phyloP scores from a whole-genome alignment of 2,329 filamentous ascomycete species.

The Emergomyces pasteurianus region DNA sequence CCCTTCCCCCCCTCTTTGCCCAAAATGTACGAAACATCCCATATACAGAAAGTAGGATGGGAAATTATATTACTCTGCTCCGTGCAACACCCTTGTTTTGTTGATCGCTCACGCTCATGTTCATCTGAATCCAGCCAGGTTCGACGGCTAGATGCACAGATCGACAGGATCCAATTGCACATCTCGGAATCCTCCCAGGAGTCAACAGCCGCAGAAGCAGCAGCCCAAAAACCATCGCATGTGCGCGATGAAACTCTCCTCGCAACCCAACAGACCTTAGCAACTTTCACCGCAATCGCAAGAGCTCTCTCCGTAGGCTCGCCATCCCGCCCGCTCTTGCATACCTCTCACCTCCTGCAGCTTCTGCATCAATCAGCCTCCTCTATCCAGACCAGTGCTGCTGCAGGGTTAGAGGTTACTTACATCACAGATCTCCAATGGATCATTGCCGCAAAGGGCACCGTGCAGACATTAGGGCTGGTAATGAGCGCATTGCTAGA shows the following conservation, averaged over 20 bases:
- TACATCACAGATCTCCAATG: conserved; percentile 77
- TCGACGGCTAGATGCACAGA: conserved; percentile 44
- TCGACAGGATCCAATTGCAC: conserved; percentile 45
- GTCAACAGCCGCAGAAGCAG: conserved; percentile 3
- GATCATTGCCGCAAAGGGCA: conserved; percentile 81
- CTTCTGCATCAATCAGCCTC: conserved; percentile 50
- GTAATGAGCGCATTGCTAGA: conserved; percentile 67
- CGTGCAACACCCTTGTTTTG: background rate
- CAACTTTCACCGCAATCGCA: conserved; percentile 52
- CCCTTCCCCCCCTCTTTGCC: background rate
- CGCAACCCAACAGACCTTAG: background rate
- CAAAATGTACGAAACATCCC: too few species aligned
- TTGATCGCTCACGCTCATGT: background rate
- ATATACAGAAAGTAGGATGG: background rate
- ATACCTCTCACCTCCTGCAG: conserved; percentile 46
- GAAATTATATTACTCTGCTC: background rate
- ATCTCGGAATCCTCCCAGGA: conserved; percentile 18
- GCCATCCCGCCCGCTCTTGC: conserved; percentile 50
- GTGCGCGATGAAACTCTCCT: conserved; percentile 1
- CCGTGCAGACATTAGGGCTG: conserved; percentile 77
- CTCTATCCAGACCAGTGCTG: conserved; percentile 11
- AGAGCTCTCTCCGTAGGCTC: conserved; percentile 60
- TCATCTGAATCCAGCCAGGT: conserved; percentile 35
- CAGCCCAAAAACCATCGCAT: background rate
- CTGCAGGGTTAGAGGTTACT: conserved; percentile 21